phyloP scores from a whole-genome alignment of 805 yeast species.

The Starmerella tilneyi region DNA sequence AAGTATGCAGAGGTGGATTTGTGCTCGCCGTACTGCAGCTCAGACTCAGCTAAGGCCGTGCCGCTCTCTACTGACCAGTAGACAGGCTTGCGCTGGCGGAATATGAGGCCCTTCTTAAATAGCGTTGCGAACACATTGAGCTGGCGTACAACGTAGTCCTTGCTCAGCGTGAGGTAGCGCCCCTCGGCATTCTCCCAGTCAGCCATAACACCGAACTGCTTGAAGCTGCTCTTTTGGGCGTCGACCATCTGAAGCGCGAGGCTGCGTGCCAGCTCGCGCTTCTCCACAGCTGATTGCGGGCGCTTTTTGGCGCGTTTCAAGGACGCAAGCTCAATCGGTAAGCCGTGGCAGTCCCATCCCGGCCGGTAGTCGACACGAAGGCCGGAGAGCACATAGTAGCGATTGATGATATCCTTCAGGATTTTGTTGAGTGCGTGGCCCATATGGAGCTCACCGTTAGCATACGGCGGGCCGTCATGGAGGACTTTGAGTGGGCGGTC shows the following conservation, averaged over 20 bases:
- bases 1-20: slow-evolving; percentile 15
- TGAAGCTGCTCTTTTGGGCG: slow-evolving; percentile 54
- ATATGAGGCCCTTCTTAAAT: slow-evolving; percentile 55
- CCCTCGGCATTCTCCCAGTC: slow-evolving; percentile 50
- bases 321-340: slow-evolving; percentile 90
- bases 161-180: slow-evolving; percentile 60
- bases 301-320: slow-evolving; percentile 37
- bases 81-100: slow-evolving; percentile 85
- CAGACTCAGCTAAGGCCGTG: slow-evolving; percentile 95
- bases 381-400: slow-evolving; percentile 57
- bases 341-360: slow-evolving; percentile 99
- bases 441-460: slow-evolving; percentile 89
- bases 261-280: slow-evolving; percentile 53
- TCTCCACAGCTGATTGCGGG: slow-evolving; percentile 33
- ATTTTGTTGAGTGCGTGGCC: slow-evolving; percentile 86
- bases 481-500: slow-evolving; percentile 42
- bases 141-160: slow-evolving; percentile 64
- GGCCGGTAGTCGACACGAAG: slow-evolving; percentile 63
- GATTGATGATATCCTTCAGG: slow-evolving; percentile 70
- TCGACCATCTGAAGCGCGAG: slow-evolving; percentile 63
- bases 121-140: slow-evolving; percentile 57
- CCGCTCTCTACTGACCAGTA: slow-evolving; percentile 93
- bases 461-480: slow-evolving; percentile 98
- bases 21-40: slow-evolving; percentile 73
- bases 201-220: slow-evolving; percentile 67